Conservation (phyloP, 352 stramenopile species). For the Phytopythium montanum region DNA sequence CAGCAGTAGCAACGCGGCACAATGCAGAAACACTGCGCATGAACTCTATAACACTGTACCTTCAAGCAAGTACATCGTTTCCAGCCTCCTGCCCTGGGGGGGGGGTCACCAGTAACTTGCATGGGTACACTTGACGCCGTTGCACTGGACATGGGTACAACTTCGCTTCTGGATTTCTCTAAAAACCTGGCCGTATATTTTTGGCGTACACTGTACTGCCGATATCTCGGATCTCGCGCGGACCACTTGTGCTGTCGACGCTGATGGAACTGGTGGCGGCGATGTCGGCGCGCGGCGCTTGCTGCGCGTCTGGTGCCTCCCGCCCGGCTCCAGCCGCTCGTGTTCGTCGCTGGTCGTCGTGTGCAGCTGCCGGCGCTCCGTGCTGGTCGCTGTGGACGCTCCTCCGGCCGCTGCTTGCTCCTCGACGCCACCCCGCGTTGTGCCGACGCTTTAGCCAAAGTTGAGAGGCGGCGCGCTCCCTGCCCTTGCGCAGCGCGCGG, state of each 20-base stretch:
- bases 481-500: neutral
- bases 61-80: no score
- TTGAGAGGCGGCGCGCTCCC: conserved; percentile 20
- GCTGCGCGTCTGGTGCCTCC: neutral
- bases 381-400: neutral
- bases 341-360: neutral
- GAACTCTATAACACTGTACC: neutral
- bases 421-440: conserved; percentile 7
- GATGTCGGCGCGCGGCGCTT: neutral
- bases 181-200: conserved; percentile 1
- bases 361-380: neutral
- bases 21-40: no score
- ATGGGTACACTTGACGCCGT: neutral
- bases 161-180: no score
- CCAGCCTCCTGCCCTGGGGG: no score
- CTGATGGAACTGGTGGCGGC: neutral
- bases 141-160: neutral
- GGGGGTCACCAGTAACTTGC: no score
- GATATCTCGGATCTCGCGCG: neutral
- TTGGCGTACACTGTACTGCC: neutral
- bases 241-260: neutral
- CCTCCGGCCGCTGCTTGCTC: neutral
- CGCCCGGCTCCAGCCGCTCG: neutral
- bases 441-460: conserved; percentile 41
- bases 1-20: neutral